A percentile compares a stretch with the other conserved stretches of the same genome.
These are phyloP conservation scores for Spiraea crenata DNA, from an alignment of 331 rosid species.

Conservation along the genomic window DNA sequence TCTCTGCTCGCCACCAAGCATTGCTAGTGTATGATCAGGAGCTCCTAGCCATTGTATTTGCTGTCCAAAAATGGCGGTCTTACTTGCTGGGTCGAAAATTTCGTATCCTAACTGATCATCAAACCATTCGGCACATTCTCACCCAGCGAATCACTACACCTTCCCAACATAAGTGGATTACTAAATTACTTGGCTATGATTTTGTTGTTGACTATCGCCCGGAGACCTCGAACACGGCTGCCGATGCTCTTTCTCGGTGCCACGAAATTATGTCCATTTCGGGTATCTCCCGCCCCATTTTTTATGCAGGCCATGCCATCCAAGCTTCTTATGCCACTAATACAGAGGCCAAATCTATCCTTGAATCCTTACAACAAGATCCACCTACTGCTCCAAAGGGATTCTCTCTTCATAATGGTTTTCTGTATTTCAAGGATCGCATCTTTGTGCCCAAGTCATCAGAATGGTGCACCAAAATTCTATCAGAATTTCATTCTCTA, in stretches of 20 bases:
- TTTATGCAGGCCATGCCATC: no score
- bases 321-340: no score
- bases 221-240: background rate
- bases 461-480: background rate
- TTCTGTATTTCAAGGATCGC: no score
- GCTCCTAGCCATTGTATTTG: background rate
- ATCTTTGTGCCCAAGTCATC: background rate
- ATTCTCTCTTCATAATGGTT: no score
- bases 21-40: background rate
- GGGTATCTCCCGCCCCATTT: no score
- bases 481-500: no score
- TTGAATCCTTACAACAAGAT: no score
- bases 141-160: background rate
- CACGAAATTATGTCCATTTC: background rate
- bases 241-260: background rate
- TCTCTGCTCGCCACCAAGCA: background rate
- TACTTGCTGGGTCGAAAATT: background rate
- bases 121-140: background rate
- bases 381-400: no score
- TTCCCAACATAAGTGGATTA: background rate
- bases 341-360: no score
- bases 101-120: background rate
- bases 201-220: background rate
- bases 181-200: background rate
- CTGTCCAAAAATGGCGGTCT: background rate